Base-by-base conservation (phyloP, 495 filamentous ascomycete species). In the Cercophora samala region DNA sequence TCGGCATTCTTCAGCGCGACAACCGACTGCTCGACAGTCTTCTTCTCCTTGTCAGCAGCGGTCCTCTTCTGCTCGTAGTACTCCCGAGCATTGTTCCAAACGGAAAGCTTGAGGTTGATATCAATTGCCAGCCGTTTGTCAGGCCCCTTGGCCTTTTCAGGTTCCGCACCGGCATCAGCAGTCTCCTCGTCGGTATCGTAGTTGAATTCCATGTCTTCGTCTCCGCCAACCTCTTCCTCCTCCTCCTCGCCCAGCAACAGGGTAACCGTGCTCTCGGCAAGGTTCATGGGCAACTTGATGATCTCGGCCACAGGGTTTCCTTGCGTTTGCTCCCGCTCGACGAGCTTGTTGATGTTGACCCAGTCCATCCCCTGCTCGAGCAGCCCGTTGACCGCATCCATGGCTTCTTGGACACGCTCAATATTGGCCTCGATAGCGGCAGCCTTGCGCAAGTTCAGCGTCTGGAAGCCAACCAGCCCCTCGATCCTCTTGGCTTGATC, bases 321-420 rank as follows among this genome's bases (percentile, higher is more conserved):
- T 64, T 88, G 82, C 62, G 79, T 84, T 71, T 96, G 89, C 74
- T 98, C 93, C 72, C 90, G 84, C 72, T 97, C 92, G 58, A 99
- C 90, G 69, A 99, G 81, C 26, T 88, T 88, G 9, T 88, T 92
- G 72, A 97, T 91, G 64, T 96, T 90, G 11, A 90, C 87, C 95
- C 95, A 99, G 70, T 98, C 95, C 94, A 97, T 97, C 6, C 93
- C 93, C 72, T 97, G 93, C 8, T 86, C 86, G 51, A 98, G 85
- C 18, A 99, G 79, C 0, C 90, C 91, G 72, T 97, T 98, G 19
- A 99, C 87, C 5, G 93, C 93, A 69, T 90, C 89, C 77, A 91
- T 94, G 4, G 93, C 93, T 76, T 98, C 95, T 75, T 95, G 89
- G 0, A 97, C 93, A 26, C 93, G 85, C 70, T 94, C 90, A 0